These are phyloP conservation scores for Globisporangium acanthophoron DNA, from an alignment of 352 stramenopile species.

Conservation along the genomic window DNA sequence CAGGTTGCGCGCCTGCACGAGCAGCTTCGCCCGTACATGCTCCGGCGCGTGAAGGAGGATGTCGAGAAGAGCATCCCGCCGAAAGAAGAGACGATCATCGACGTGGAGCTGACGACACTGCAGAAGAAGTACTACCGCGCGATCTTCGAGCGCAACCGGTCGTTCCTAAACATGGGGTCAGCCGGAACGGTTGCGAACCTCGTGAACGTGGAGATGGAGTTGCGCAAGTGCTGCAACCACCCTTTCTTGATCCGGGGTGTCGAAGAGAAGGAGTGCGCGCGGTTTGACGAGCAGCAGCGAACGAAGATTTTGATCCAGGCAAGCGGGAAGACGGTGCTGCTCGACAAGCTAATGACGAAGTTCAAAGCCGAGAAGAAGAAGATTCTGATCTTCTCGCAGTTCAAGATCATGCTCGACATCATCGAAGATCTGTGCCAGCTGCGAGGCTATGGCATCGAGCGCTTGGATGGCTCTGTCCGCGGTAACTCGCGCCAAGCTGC, in stretches of 20 bases:
- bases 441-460: constrained; percentile 87
- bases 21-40: constrained; percentile 97
- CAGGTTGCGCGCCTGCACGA: constrained; percentile 96
- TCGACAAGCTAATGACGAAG: constrained; percentile 99
- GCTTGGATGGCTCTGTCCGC: constrained; percentile 95
- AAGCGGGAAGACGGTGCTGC: constrained; percentile 96
- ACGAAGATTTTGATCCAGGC: constrained; percentile 79
- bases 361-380: constrained; percentile 96
- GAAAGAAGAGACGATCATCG: constrained; percentile 99
- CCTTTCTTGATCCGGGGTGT: constrained; percentile 98
- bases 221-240: constrained; percentile 99
- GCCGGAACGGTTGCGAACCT: constrained; percentile 93
- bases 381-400: constrained; percentile 98
- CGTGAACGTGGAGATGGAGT: constrained; percentile 99
- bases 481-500: constrained; percentile 97
- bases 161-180: constrained; percentile 84
- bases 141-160: constrained; percentile 98
- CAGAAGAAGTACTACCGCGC: constrained; percentile 97
- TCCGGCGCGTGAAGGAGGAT: constrained; percentile 99
- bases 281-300: constrained; percentile 60
- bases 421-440: constrained; percentile 88
- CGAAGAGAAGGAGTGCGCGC: constrained; percentile 95
- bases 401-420: constrained; percentile 98
- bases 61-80: constrained; percentile 99
- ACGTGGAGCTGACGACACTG: constrained; percentile 99